Evolutionary conservation across 176 grass and related monocot species (phyloP), one percentile per base, ranked within the genome.

Genomic region (Carex scoparia): DNA sequence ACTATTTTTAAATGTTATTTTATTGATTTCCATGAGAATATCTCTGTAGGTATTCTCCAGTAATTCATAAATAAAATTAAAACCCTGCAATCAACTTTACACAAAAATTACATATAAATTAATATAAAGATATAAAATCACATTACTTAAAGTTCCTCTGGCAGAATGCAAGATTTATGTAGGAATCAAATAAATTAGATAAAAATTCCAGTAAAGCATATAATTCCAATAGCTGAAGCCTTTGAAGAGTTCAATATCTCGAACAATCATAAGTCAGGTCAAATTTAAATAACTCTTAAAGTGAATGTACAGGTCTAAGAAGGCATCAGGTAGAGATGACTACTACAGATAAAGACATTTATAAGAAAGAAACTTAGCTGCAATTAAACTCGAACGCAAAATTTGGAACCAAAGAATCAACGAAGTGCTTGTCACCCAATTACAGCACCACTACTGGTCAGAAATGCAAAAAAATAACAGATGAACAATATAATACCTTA

Each of bases 401-500:
- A 65, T 33, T 58, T 38, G 10, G 18, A 55, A 63, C 7, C 30
- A 38, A 81, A 40, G 38, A 40, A 40, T 40, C 38, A 40, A 40
- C 38, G 5, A 40, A 4, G 63, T 62, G 0, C 9, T 3, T 54
- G 54, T 11, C 37, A 44, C 35, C 51, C 42, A 60, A 55, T 44
- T 31, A 38, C 30, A 1, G 38, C 38, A 6, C 38, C 38, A 40
- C 38, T 40, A 51, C 54, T 0, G 16, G 3, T 0, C 1, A n/a
- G 61, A 76, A 8, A 14, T 46, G 64, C 58, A 18, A 66, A 60
- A 60, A 87, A 57, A 3, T 19, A 51, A 49, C 0, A 35, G 14
- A 68, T 58, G 3, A 48, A 10, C 19, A 65, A 11, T 62, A 38
- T 35, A 14, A 84, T 62, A 87, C 96, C 91, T 90, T 87, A 85